Evolutionary conservation across 106 monocot species (phyloP).

Genomic region (Dendrobium nobile): DNA sequence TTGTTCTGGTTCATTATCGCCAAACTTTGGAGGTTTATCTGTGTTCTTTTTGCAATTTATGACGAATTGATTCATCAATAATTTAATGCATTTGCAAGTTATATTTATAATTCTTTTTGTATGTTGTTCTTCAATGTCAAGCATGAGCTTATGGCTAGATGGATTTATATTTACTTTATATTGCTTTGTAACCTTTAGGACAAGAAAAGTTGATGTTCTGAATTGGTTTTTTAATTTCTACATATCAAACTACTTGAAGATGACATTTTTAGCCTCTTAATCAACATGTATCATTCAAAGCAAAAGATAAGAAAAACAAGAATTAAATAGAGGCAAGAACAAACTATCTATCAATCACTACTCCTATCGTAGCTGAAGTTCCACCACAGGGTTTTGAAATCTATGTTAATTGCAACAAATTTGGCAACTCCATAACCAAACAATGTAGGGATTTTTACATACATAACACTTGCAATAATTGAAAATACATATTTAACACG

Average conservation of each 20-base stretch:
- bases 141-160: neutral
- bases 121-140: neutral
- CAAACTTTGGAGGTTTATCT: conserved; percentile 47
- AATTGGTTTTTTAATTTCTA: neutral
- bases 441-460: too few species aligned
- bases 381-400: too few species aligned
- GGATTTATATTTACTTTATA: neutral
- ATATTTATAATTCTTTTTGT: neutral
- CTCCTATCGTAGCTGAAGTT: too few species aligned
- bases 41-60: neutral
- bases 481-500: too few species aligned
- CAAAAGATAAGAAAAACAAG: too few species aligned
- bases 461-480: too few species aligned
- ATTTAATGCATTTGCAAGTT: neutral
- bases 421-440: neutral
- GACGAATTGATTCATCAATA: neutral
- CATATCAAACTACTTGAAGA: too few species aligned
- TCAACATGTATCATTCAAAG: too few species aligned
- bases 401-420: too few species aligned
- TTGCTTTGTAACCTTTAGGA: neutral
- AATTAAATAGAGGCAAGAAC: too few species aligned
- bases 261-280: too few species aligned
- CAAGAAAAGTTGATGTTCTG: neutral
- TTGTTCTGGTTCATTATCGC: conserved; percentile 95
- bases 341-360: too few species aligned